A percentile compares a stretch with the other conserved stretches of the same genome.
Conservation (phyloP, 2,329 filamentous ascomycete genomes). For the Macrophomina tecta region DNA sequence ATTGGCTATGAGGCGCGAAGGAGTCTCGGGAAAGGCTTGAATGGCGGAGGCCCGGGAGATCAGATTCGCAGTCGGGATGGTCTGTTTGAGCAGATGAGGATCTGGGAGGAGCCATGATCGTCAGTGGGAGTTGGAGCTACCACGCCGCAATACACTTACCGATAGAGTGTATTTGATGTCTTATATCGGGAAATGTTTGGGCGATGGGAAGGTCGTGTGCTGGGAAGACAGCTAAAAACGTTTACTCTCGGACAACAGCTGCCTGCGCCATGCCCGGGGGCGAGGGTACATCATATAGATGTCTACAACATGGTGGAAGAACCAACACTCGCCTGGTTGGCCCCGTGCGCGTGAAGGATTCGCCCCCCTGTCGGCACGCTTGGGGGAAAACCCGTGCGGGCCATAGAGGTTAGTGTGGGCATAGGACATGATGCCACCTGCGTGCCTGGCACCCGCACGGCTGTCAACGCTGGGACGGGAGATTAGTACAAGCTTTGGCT, state of each 20-base stretch:
- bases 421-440: constrained; percentile 28
- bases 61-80: constrained; percentile 14
- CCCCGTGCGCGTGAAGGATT: constrained; percentile 44
- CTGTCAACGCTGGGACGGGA: constrained; percentile 22
- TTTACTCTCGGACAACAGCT: constrained; percentile 25
- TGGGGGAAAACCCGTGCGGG: constrained; percentile 35
- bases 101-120: constrained; percentile 42
- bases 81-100: constrained; percentile 9
- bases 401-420: constrained; percentile 44
- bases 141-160: constrained; percentile 25
- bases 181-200: constrained; percentile 24
- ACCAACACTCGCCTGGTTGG: constrained; percentile 29
- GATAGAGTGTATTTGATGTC: constrained; percentile 15
- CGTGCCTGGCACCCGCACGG: constrained; percentile 26
- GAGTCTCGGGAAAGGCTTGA: constrained; percentile 23
- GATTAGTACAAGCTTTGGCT: constrained; percentile 29
- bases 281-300: constrained; percentile 30
- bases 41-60: constrained; percentile 1
- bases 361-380: constrained; percentile 34
- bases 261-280: constrained; percentile 45
- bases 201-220: constrained; percentile 14
- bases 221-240: constrained; percentile 27
- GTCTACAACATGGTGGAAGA: constrained; percentile 28
- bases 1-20: constrained; percentile 23
- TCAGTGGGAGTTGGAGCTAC: constrained; percentile 33